Percentiles rank a stretch among this genome's conserved stretches.
These are phyloP conservation scores for Rhodamnia rubescens DNA, from an alignment of 345 rosid genomes.

Conservation along the genomic window DNA sequence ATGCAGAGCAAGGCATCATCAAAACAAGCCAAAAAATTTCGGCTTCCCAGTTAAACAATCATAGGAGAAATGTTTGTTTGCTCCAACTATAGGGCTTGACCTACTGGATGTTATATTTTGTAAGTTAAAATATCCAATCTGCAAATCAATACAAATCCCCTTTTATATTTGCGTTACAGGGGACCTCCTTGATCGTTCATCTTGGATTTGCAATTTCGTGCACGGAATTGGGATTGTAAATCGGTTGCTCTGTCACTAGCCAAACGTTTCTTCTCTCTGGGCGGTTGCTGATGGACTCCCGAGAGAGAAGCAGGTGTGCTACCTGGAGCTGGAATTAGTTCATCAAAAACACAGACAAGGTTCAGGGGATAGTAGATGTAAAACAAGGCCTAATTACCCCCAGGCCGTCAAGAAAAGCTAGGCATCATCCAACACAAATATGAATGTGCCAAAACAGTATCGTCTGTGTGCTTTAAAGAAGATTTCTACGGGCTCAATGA, in stretches of 20 bases:
- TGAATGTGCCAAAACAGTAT: not conserved
- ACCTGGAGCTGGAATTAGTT: not conserved
- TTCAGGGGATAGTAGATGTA: not conserved
- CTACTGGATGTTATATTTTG: too few species aligned
- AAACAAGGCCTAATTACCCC: not conserved
- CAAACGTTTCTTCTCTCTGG: not conserved
- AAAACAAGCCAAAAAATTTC: too few species aligned
- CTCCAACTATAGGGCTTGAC: too few species aligned
- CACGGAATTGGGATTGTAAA: not conserved
- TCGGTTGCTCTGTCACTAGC: not conserved
- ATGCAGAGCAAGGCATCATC: too few species aligned
- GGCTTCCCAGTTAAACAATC: too few species aligned
- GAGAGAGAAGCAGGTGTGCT: not conserved
- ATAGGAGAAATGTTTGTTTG: too few species aligned
- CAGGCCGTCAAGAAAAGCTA: not conserved
- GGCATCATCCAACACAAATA: not conserved
- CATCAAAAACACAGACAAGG: not conserved
- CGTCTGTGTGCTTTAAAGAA: not conserved
- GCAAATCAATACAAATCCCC: too few species aligned
- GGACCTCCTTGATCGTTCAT: not conserved
- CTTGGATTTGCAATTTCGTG: not conserved
- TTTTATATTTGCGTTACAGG: too few species aligned
- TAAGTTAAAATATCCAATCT: too few species aligned
- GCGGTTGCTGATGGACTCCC: not conserved
- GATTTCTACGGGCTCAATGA: not conserved